A percentile compares a stretch with the other conserved stretches of the same genome.
Conservation (phyloP, 169 alveolate species). For the Cryptosporidium baileyi region DNA sequence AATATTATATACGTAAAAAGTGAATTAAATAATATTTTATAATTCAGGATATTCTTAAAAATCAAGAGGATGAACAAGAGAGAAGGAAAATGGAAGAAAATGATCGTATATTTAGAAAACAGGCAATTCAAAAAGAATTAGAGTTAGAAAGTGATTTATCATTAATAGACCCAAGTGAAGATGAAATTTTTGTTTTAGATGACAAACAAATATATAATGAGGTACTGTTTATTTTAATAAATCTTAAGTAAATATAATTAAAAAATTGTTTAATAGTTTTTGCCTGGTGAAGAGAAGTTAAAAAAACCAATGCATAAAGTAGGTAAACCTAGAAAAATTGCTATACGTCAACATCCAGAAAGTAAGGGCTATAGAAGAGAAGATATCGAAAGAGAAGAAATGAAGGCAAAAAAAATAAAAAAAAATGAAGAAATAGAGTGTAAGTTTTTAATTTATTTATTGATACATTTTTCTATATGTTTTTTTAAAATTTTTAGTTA, state of each 20-base stretch:
- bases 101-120: background rate
- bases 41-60: slow-evolving; percentile 12
- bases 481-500: background rate
- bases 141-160: slow-evolving; percentile 15
- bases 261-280: background rate
- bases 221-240: slow-evolving; percentile 11
- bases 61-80: background rate
- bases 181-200: slow-evolving; percentile 33
- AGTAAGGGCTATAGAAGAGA: background rate
- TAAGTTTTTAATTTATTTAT: background rate
- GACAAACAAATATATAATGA: slow-evolving; percentile 9
- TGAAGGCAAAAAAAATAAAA: background rate
- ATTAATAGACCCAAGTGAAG: slow-evolving; percentile 22
- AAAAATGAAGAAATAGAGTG: slow-evolving; percentile 42
- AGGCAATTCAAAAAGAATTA: background rate
- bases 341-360: slow-evolving; percentile 47
- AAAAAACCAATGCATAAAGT: background rate
- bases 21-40: background rate
- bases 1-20: background rate
- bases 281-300: slow-evolving; percentile 30
- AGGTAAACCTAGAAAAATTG: background rate
- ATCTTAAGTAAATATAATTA: background rate
- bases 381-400: slow-evolving; percentile 15
- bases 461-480: background rate
- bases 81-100: background rate